Evolutionary conservation across 495 filamentous ascomycete species (phyloP).

Genomic region (Copromyces sp.): DNA sequence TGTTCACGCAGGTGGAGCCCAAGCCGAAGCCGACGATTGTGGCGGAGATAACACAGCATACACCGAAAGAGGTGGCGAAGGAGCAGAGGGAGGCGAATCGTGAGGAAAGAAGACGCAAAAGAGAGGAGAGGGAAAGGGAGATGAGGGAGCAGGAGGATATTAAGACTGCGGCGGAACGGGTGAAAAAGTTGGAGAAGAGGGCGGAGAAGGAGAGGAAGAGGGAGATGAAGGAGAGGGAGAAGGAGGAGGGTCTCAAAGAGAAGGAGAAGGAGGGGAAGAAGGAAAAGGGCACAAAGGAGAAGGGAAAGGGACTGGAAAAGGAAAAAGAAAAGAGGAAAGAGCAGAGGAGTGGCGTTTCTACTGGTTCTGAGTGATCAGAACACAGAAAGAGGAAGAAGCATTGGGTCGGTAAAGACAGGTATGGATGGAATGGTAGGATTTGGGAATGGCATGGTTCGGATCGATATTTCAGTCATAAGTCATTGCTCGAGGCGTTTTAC

Average conservation of each 20-base stretch:
- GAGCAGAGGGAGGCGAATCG: slow-evolving; percentile 1
- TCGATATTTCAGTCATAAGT: neutral
- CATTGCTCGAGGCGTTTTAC: neutral
- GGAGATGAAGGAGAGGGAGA: neutral
- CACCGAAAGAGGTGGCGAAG: neutral
- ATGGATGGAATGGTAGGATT: neutral
- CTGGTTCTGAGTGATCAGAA: neutral
- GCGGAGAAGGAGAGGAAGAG: neutral
- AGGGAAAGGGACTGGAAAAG: neutral
- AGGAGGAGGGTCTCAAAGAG: neutral
- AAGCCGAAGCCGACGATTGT: neutral
- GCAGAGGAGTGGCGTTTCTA: neutral
- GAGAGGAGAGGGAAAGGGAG: neutral
- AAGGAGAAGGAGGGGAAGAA: neutral
- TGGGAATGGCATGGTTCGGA: neutral
- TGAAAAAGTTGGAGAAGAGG: neutral
- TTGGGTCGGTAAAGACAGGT: neutral
- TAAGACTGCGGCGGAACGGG: neutral
- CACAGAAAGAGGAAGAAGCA: neutral
- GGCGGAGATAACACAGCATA: neutral
- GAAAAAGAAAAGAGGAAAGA: neutral
- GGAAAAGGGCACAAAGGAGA: neutral
- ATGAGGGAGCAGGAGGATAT: slow-evolving; percentile 1
- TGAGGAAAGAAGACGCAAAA: neutral
- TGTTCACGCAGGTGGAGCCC: slow-evolving; percentile 36